These are phyloP conservation scores for Lathyrus aphaca DNA, from an alignment of 306 rosid genomes.

Conservation along the genomic window DNA sequence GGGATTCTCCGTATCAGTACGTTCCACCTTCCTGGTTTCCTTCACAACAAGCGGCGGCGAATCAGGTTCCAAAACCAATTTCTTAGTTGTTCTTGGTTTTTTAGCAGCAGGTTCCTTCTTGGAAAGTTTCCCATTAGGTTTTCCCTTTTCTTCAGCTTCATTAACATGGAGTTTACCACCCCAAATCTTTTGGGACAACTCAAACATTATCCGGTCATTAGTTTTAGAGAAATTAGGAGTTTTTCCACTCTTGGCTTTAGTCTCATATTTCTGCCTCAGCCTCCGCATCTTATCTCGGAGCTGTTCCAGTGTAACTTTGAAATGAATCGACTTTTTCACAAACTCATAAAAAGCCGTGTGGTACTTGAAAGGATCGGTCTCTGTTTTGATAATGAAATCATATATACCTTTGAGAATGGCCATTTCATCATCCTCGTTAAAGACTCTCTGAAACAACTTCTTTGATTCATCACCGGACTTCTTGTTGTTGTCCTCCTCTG, in stretches of 20 bases:
- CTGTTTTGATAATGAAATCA: constrained; percentile 43
- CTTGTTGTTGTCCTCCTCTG: no score
- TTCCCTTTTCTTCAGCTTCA: constrained; percentile 21
- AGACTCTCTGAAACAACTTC: constrained; percentile 57
- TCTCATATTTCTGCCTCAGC: constrained; percentile 54
- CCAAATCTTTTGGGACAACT: constrained; percentile 65
- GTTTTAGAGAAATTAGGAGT: constrained; percentile 24
- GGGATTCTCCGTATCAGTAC: constrained; percentile 8
- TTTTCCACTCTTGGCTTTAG: neutral
- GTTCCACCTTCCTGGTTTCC: neutral
- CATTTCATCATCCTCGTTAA: constrained; percentile 65
- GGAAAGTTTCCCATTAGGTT: constrained; percentile 37
- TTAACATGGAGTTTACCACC: neutral
- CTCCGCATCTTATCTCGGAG: constrained; percentile 58
- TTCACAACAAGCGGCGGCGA: neutral
- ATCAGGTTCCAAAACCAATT: constrained; percentile 11
- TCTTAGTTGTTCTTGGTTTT: constrained; percentile 8
- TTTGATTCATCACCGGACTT: constrained; percentile 47
- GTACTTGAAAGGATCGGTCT: constrained; percentile 39
- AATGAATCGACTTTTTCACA: constrained; percentile 51
- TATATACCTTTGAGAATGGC: constrained; percentile 48
- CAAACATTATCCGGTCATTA: constrained; percentile 45
- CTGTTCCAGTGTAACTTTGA: constrained; percentile 46
- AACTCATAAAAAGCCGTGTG: constrained; percentile 48
- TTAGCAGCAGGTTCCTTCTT: constrained; percentile 46